Percentiles rank a stretch among this genome's conserved stretches.
Evolutionary conservation across 176 grass and related monocot genomes (phyloP).

Genomic region (Aegilops bicornis): DNA sequence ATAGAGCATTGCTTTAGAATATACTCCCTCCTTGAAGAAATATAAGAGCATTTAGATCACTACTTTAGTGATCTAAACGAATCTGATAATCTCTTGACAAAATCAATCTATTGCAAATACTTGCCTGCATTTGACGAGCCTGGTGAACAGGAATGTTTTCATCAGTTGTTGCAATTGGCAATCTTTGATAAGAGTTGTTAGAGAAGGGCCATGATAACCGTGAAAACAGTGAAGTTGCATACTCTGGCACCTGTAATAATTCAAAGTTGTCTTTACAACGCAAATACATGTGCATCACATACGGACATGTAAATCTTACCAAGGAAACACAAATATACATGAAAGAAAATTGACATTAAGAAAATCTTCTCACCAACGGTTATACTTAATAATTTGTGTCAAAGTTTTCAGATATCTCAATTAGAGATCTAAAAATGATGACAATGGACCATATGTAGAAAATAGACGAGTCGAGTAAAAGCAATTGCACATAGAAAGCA

Average conservation of each 20-base stretch:
- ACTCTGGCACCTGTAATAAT: slow-evolving; percentile 69
- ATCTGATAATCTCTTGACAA: background rate
- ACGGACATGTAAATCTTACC: background rate
- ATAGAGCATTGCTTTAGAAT: background rate
- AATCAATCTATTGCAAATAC: slow-evolving; percentile 16
- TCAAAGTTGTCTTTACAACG: background rate
- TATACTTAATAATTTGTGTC: background rate
- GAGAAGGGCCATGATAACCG: slow-evolving; percentile 43
- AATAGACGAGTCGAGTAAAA: background rate
- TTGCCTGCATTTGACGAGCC: slow-evolving; percentile 55
- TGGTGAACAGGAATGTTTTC: slow-evolving; percentile 36
- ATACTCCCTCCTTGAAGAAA: too few species aligned
- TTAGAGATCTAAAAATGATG: background rate
- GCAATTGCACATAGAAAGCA: background rate
- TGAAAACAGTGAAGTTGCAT: slow-evolving; percentile 43
- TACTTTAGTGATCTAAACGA: too few species aligned
- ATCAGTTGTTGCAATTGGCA: slow-evolving; percentile 40
- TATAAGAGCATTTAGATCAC: too few species aligned
- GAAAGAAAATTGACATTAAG: background rate
- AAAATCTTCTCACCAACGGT: background rate
- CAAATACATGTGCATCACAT: background rate
- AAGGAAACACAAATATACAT: background rate
- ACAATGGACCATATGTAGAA: background rate
- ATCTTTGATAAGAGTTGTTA: slow-evolving; percentile 59
- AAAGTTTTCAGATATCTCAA: background rate